These are phyloP conservation scores for Spiraea crenata DNA, from an alignment of 331 rosid genomes.

Conservation along the genomic window DNA sequence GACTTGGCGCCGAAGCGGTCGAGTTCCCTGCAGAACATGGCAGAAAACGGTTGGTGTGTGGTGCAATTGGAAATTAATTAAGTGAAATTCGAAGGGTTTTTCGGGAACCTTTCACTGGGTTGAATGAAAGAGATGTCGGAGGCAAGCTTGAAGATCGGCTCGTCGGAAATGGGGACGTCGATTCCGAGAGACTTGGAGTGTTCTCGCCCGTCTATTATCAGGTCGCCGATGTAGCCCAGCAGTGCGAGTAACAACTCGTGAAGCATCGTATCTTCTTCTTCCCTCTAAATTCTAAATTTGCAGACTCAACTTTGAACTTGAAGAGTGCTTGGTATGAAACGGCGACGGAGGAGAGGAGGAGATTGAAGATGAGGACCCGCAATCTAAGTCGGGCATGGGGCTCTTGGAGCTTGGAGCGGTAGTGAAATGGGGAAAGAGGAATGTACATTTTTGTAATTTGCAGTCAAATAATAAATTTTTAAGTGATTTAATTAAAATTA, in stretches of 20 bases:
- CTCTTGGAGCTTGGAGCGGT: too few species aligned
- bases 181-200: constrained; percentile 40
- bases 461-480: too few species aligned
- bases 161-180: constrained; percentile 54
- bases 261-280: constrained; percentile 43
- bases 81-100: background rate
- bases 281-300: too few species aligned
- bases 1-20: too few species aligned
- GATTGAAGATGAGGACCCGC: too few species aligned
- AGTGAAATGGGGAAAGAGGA: too few species aligned
- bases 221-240: constrained; percentile 91
- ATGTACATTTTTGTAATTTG: too few species aligned
- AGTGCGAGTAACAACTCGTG: constrained; percentile 89
- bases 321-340: too few species aligned
- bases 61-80: background rate
- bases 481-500: too few species aligned
- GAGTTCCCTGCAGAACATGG: constrained; percentile 71
- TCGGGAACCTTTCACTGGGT: constrained; percentile 71
- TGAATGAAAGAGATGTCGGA: constrained; percentile 82
- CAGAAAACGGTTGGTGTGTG: background rate
- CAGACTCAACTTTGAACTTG: too few species aligned
- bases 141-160: constrained; percentile 75
- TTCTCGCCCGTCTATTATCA: constrained; percentile 72
- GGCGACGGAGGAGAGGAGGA: too few species aligned
- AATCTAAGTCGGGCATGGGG: too few species aligned